phyloP scores from a whole-genome alignment of 352 stramenopile genomes.

The Phytophthora hibernalis region DNA sequence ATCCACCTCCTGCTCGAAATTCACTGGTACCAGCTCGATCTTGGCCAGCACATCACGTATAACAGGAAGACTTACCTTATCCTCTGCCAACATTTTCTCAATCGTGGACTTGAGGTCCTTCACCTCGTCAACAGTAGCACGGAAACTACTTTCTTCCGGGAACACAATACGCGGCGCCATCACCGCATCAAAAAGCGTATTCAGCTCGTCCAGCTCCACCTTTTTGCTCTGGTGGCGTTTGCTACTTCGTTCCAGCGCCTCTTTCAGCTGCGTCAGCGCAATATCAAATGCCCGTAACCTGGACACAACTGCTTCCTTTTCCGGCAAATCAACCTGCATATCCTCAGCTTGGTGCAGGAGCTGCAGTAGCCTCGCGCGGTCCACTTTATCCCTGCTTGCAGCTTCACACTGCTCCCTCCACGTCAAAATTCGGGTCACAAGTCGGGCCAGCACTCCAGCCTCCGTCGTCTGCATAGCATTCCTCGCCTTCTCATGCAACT shows the following conservation, averaged over 20 bases:
- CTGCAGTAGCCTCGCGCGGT: constrained; percentile 54
- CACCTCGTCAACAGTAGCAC: constrained; percentile 64
- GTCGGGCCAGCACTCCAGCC: constrained; percentile 56
- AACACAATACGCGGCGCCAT: constrained; percentile 63
- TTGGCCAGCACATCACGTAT: constrained; percentile 84
- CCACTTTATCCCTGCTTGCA: constrained; percentile 40
- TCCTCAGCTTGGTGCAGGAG: constrained; percentile 70
- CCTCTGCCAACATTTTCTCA: constrained; percentile 67
- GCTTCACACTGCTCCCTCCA: constrained; percentile 56
- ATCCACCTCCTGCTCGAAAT: constrained; percentile 83
- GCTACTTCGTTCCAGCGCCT: constrained; percentile 66
- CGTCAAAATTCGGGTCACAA: constrained; percentile 58
- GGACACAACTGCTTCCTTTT: constrained; percentile 45
- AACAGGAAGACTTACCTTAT: constrained; percentile 84
- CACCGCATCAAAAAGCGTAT: constrained; percentile 55
- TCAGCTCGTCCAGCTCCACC: constrained; percentile 61
- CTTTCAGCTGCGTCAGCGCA: constrained; percentile 71
- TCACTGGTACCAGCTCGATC: constrained; percentile 87
- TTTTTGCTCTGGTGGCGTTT: constrained; percentile 73
- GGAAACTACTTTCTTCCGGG: constrained; percentile 58
- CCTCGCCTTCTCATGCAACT: constrained; percentile 45
- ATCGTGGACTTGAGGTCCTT: constrained; percentile 71
- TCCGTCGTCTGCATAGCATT: constrained; percentile 55
- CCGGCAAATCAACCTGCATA: constrained; percentile 51
- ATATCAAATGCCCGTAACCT: constrained; percentile 62